Conservation (phyloP, 768 basidiomycete species). For the Neoboletus magnificus region DNA sequence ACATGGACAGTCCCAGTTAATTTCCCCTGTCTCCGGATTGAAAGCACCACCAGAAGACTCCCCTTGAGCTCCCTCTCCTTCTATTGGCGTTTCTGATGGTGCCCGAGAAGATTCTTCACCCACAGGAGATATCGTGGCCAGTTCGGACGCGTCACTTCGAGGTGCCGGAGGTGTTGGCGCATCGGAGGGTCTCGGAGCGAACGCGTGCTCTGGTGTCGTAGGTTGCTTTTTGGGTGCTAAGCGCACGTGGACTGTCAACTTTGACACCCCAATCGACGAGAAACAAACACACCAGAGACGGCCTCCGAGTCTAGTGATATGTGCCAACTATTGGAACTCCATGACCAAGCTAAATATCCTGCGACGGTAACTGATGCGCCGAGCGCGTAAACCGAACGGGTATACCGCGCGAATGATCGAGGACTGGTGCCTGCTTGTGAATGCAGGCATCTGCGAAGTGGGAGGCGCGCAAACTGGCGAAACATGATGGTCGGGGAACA, state of each 20-base stretch:
- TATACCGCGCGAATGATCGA: constrained; percentile 24
- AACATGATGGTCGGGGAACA: constrained; percentile 42
- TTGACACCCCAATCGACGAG: not conserved
- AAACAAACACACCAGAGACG: constrained; percentile 24
- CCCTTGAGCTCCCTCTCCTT: constrained; percentile 26
- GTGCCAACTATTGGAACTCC: constrained; percentile 38
- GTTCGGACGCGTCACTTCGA: constrained; percentile 19
- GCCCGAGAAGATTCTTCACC: constrained; percentile 6
- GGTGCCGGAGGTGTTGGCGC: constrained; percentile 13
- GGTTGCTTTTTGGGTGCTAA: constrained; percentile 20
- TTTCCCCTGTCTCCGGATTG: constrained; percentile 96
- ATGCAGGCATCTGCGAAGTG: constrained; percentile 52
- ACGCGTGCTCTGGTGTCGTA: not conserved
- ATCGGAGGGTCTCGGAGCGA: constrained; percentile 16
- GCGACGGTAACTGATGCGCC: constrained; percentile 45
- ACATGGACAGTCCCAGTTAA: constrained; percentile 99
- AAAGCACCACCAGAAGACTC: constrained; percentile 56
- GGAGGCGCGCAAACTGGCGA: constrained; percentile 49
- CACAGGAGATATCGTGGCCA: not conserved
- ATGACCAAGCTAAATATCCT: constrained; percentile 48
- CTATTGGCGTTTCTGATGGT: constrained; percentile 6
- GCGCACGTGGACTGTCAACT: not conserved
- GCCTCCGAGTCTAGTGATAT: constrained; percentile 48
- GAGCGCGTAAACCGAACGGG: constrained; percentile 33
- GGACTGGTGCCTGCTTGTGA: constrained; percentile 33